Percentiles rank a stretch among this genome's conserved stretches.
phyloP scores from a whole-genome alignment of 2,329 filamentous ascomycete species.

The Pestalotiopsis sp. region DNA sequence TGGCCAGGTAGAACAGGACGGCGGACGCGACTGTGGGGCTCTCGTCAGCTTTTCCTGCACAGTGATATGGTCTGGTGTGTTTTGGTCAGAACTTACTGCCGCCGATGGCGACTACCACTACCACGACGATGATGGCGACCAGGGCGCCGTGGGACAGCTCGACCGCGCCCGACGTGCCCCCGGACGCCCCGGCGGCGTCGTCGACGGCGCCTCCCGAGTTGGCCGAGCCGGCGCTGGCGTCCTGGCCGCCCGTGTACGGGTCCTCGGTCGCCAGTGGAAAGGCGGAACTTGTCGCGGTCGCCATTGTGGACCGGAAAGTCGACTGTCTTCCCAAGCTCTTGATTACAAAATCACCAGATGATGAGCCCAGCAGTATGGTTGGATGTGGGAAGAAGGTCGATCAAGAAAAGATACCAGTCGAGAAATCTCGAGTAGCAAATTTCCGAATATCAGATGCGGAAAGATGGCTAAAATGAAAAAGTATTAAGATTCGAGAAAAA shows the following conservation, averaged over 20 bases:
- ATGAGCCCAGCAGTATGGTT: not conserved
- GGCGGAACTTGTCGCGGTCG: slow-evolving; percentile 36
- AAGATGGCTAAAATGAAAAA: not conserved
- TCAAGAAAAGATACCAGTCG: not conserved
- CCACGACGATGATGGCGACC: slow-evolving; percentile 75
- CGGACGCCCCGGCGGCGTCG: slow-evolving; percentile 66
- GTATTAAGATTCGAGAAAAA: not conserved
- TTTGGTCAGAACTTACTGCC: slow-evolving; percentile 59
- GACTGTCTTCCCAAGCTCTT: slow-evolving; percentile 21
- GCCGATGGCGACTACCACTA: slow-evolving; percentile 66
- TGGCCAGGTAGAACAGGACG: slow-evolving; percentile 76
- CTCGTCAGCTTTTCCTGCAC: not conserved
- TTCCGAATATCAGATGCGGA: slow-evolving; percentile 17
- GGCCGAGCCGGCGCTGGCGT: slow-evolving; percentile 33
- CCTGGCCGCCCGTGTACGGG: slow-evolving; percentile 35
- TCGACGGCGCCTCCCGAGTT: slow-evolving; percentile 42
- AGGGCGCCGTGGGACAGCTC: slow-evolving; percentile 69
- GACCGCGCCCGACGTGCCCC: slow-evolving; percentile 61
- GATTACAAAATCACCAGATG: not conserved
- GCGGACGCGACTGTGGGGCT: slow-evolving; percentile 58
- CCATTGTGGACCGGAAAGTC: slow-evolving; percentile 37
- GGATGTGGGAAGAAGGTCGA: not conserved
- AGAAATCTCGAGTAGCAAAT: not conserved
- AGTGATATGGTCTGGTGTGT: not conserved
- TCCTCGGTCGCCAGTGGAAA: slow-evolving; percentile 48